Conservation (phyloP, 371 early-diverging fungal genomes). For the Mucor racemosus region DNA sequence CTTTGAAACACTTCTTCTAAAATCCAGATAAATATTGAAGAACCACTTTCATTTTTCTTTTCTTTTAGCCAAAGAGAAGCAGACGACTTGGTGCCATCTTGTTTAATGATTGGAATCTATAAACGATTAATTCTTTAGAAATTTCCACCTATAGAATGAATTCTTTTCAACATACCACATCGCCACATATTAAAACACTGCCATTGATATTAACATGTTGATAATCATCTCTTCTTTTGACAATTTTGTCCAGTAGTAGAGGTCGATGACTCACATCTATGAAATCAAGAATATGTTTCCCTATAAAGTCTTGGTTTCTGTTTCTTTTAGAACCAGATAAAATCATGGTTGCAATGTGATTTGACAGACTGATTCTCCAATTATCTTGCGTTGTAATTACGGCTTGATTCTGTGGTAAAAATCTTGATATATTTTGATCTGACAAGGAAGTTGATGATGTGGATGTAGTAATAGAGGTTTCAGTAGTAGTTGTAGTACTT, state of each 20-base stretch:
- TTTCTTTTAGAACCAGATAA: constrained; percentile 40
- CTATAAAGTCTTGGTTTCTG: constrained; percentile 34
- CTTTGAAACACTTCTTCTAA: constrained; percentile 71
- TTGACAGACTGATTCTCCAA: constrained; percentile 63
- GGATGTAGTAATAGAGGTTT: not conserved
- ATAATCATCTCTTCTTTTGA: constrained; percentile 41
- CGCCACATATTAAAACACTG: constrained; percentile 63
- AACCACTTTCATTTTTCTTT: constrained; percentile 54
- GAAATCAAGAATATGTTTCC: constrained; percentile 56
- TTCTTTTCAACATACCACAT: constrained; percentile 55
- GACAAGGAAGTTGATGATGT: not conserved
- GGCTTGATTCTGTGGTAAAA: constrained; percentile 67
- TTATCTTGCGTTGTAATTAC: constrained; percentile 65
- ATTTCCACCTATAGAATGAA: too few relatives aligned
- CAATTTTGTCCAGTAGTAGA: constrained; percentile 48
- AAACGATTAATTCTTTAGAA: not conserved
- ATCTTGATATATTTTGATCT: constrained; percentile 36
- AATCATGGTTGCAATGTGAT: constrained; percentile 58
- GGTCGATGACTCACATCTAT: constrained; percentile 57
- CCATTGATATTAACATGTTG: constrained; percentile 28
- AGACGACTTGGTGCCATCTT: constrained; percentile 58
- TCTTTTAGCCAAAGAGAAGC: constrained; percentile 74
- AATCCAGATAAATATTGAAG: constrained; percentile 71
- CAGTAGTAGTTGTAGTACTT: not conserved
- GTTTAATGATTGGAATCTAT: constrained; percentile 66